phyloP scores from a whole-genome alignment of 2,329 filamentous ascomycete genomes.

The Pseudogymnoascus sp. region DNA sequence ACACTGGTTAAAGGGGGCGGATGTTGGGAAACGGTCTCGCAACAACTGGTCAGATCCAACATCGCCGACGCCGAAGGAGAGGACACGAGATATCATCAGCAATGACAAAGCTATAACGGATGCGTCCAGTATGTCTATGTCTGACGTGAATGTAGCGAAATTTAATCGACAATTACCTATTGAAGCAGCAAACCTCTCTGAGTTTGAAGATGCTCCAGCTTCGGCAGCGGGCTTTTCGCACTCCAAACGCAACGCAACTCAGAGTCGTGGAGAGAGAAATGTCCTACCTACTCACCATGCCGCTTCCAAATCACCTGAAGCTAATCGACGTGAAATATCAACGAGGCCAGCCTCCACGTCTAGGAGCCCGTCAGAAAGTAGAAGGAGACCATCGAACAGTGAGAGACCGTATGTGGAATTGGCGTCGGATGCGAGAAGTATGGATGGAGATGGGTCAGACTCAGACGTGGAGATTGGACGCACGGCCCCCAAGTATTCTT shows the following conservation, averaged over 20 bases:
- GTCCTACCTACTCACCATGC: neutral
- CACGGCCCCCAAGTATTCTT: neutral
- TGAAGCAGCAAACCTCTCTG: neutral
- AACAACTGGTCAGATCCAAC: slow-evolving; percentile 21
- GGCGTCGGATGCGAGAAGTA: neutral
- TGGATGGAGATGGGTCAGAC: neutral
- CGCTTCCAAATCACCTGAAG: neutral
- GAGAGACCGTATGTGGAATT: neutral
- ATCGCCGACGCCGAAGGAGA: slow-evolving; percentile 23
- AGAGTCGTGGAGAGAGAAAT: neutral
- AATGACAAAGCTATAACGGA: neutral
- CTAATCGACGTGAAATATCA: neutral
- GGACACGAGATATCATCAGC: neutral
- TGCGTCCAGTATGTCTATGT: neutral
- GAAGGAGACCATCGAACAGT: neutral
- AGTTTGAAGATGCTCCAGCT: neutral
- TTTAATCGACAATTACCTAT: neutral
- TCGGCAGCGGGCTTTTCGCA: neutral
- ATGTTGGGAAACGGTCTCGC: slow-evolving; percentile 24
- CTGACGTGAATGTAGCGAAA: neutral
- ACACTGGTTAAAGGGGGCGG: slow-evolving; percentile 26
- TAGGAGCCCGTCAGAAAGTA: neutral
- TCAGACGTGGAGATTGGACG: neutral
- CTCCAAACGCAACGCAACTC: neutral
- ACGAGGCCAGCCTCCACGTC: neutral